These are phyloP conservation scores for Parastagonospora nodorum DNA, from an alignment of 2,329 filamentous ascomycete species.

Conservation along the genomic window DNA sequence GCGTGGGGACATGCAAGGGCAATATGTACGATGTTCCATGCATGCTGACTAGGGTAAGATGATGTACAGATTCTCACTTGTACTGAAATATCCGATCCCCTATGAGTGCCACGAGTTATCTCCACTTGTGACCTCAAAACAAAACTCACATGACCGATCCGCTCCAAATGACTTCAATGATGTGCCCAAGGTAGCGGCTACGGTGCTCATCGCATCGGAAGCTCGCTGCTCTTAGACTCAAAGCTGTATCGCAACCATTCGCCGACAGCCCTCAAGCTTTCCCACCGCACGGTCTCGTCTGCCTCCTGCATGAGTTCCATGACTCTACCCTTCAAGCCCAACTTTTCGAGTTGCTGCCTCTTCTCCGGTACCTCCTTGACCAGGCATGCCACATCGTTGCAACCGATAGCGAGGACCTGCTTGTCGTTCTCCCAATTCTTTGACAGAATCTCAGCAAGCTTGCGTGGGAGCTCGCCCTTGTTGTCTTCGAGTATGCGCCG, in stretches of 20 bases:
- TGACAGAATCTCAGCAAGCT: constrained; percentile 83
- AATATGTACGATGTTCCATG: too few relatives aligned
- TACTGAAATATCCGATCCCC: not conserved
- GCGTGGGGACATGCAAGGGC: too few relatives aligned
- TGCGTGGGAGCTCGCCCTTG: constrained; percentile 76
- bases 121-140: not conserved
- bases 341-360: constrained; percentile 76
- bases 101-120: not conserved
- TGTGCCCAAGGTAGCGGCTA: not conserved
- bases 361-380: constrained; percentile 90
- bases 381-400: constrained; percentile 86
- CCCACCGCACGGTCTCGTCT: constrained; percentile 89
- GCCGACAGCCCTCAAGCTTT: constrained; percentile 83
- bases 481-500: constrained; percentile 83
- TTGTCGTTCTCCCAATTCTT: constrained; percentile 85
- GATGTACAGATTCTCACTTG: too few relatives aligned
- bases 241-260: constrained; percentile 74
- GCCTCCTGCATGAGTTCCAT: constrained; percentile 93
- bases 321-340: constrained; percentile 82
- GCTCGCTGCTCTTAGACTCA: constrained; percentile 39
- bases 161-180: not conserved
- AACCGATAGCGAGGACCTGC: constrained; percentile 86
- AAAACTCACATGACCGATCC: not conserved
- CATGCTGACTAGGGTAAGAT: too few relatives aligned
- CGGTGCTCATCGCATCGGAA: constrained; percentile 31